Percentiles rank a stretch among this genome's conserved stretches.
Evolutionary conservation across 208 protist genomes (phyloP).

Genomic region (Trypanosoma rangeli): DNA sequence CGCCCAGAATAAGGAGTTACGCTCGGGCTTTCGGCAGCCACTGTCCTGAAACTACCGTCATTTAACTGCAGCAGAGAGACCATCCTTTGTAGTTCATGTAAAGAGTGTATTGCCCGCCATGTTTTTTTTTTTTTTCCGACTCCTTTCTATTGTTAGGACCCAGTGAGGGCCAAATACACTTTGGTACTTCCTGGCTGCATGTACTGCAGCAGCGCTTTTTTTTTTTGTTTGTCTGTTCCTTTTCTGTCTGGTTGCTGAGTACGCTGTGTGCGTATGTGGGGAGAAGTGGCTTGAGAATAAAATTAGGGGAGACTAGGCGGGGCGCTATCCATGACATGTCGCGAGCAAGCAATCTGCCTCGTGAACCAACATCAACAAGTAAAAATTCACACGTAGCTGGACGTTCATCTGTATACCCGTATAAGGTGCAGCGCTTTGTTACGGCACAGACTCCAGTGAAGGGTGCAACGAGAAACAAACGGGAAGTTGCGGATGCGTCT

Average conservation of each 20-base stretch:
- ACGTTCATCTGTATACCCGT: slow-evolving; percentile 22
- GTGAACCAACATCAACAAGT: not conserved
- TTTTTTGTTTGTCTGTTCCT: slow-evolving; percentile 5
- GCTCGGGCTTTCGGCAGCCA: slow-evolving; percentile 3
- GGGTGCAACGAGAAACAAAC: not conserved
- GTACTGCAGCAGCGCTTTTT: not conserved
- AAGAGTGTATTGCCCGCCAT: slow-evolving; percentile 7
- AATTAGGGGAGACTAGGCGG: not conserved
- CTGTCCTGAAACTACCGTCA: not conserved
- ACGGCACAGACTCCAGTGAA: not conserved
- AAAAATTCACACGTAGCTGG: not conserved
- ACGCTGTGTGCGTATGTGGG: slow-evolving; percentile 7
- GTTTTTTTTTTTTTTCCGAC: slow-evolving; percentile 2
- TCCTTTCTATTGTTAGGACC: slow-evolving; percentile 10
- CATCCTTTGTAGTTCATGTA: slow-evolving; percentile 10
- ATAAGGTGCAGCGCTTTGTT: slow-evolving; percentile 18
- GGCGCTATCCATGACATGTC: not conserved
- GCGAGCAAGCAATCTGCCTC: not conserved
- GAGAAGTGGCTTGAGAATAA: not conserved
- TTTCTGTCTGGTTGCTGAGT: not conserved
- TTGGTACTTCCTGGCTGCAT: too few species aligned
- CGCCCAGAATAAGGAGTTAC: slow-evolving; percentile 31
- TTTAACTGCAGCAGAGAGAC: not conserved
- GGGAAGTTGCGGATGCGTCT: not conserved
- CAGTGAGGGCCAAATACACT: too few species aligned